Base-by-base conservation (phyloP, 345 rosid species). In the Citropsis articulata region DNA sequence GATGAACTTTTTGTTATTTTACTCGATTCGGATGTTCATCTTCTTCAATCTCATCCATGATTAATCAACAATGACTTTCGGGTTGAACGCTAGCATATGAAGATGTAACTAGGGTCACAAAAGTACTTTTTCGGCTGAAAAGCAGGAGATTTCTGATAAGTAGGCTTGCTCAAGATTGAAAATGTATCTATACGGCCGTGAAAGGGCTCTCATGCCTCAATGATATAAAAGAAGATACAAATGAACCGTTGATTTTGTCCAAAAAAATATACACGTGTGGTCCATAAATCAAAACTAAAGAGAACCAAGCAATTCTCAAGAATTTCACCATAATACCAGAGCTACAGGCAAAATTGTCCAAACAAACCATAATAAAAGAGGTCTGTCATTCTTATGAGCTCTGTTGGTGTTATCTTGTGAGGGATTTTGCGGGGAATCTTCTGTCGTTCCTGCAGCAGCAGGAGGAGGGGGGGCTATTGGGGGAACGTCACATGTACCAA, bases 401-500 rank as follows among this genome's bases (percentile, higher is more conserved):
- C 16, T 59, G 77, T 83, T 86, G 50, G 72, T 28, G 21, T 53
- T 53, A 53, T 53, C 57, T 53, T 53, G 57, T 0, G 57, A 53
- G 2, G 57, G 76, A 28, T 27, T 36, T 35, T 31, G 65, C 1
- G 87, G 30, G 73, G 66, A 74, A 38, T 36, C 38, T 30, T 25
- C 65, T 0, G 86, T 42, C 24, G 77, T 22, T 0, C 75, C n/a
- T 27, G 82, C 79, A 0, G 94, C 73, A 2, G 88, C 90, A 35
- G 97, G 97, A 24, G 90, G 91, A 42, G 99, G 99, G 3, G 99
- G 94, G 0, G 98, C 77, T 18, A 85, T 78, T 1, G 77, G 76
- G 8, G 99, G 97, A 74, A 85, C 86, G 75, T 94, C 94, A 30
- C 99, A 96, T 56, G 91, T 87, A 1, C 98, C 99, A 31, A 83